Evolutionary conservation across 768 basidiomycete species (phyloP).

Genomic region (Tylopilus subfusipes): DNA sequence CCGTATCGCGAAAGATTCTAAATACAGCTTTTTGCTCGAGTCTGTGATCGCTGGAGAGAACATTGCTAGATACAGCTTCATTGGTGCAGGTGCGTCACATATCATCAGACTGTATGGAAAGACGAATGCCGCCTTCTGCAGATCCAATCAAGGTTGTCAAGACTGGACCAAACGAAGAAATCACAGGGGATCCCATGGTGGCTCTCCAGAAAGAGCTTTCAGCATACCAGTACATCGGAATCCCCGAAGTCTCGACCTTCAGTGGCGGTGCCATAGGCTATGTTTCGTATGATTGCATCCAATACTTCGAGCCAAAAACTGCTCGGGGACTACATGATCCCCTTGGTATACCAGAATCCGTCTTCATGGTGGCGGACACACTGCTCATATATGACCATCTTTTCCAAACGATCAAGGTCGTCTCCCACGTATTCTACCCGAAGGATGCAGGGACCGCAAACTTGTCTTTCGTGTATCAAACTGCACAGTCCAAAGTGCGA

Average conservation of each 20-base stretch:
- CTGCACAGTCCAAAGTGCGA: constrained; percentile 78
- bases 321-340: constrained; percentile 70
- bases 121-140: constrained; percentile 28
- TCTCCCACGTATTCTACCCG: constrained; percentile 92
- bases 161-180: constrained; percentile 80
- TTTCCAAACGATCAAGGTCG: constrained; percentile 90
- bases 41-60: constrained; percentile 89
- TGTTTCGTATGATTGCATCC: constrained; percentile 94
- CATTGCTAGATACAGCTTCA: constrained; percentile 91
- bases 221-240: constrained; percentile 83
- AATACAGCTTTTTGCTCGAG: constrained; percentile 93
- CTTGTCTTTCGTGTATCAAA: constrained; percentile 82
- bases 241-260: constrained; percentile 90
- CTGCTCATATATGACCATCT: constrained; percentile 97
- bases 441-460: constrained; percentile 61
- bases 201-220: constrained; percentile 83
- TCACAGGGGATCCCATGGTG: constrained; percentile 82
- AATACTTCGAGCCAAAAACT: constrained; percentile 95
- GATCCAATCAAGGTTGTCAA: constrained; percentile 93
- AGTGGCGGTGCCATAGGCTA: constrained; percentile 98
- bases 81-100: constrained; percentile 77
- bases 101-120: not conserved
- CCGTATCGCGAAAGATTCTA: constrained; percentile 85
- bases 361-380: constrained; percentile 96
- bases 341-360: constrained; percentile 87